phyloP scores from a whole-genome alignment of 805 yeast genomes.

The Wickerhamiella kurtzmanii region DNA sequence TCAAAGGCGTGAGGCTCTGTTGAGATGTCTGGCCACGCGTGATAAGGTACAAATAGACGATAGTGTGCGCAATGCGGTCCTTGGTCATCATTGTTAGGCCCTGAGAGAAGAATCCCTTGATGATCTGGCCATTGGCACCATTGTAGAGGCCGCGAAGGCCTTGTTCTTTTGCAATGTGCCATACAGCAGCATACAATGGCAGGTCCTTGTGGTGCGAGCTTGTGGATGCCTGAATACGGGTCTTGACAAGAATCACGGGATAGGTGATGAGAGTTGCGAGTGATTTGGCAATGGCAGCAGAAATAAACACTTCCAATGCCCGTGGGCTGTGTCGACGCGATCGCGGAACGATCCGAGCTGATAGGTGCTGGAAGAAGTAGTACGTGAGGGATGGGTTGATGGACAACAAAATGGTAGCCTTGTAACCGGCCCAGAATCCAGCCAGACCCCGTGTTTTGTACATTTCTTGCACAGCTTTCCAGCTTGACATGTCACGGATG shows the following conservation, averaged over 20 bases:
- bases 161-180: slow-evolving; percentile 46
- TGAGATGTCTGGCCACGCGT: neutral
- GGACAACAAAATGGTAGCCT: slow-evolving; percentile 22
- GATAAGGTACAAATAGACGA: neutral
- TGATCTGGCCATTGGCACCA: slow-evolving; percentile 34
- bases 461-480: slow-evolving; percentile 17
- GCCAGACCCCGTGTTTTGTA: slow-evolving; percentile 21
- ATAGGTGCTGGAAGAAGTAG: slow-evolving; percentile 24
- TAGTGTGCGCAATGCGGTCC: slow-evolving; percentile 24
- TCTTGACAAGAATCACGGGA: slow-evolving; percentile 63
- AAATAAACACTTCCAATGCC: slow-evolving; percentile 41
- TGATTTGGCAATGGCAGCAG: slow-evolving; percentile 57
- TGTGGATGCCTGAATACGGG: slow-evolving; percentile 44
- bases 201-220: neutral
- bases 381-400: slow-evolving; percentile 25
- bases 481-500: slow-evolving; percentile 3
- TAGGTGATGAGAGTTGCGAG: slow-evolving; percentile 53
- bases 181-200: slow-evolving; percentile 14
- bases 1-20: no score
- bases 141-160: slow-evolving; percentile 71
- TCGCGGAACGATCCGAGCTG: slow-evolving; percentile 16
- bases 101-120: slow-evolving; percentile 25
- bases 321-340: slow-evolving; percentile 18
- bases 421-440: slow-evolving; percentile 26
- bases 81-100: slow-evolving; percentile 28